Percentiles rank a stretch among this genome's conserved stretches.
These are phyloP conservation scores for Sporothrix protearum DNA, from an alignment of 2,329 filamentous ascomycete genomes.

Conservation along the genomic window DNA sequence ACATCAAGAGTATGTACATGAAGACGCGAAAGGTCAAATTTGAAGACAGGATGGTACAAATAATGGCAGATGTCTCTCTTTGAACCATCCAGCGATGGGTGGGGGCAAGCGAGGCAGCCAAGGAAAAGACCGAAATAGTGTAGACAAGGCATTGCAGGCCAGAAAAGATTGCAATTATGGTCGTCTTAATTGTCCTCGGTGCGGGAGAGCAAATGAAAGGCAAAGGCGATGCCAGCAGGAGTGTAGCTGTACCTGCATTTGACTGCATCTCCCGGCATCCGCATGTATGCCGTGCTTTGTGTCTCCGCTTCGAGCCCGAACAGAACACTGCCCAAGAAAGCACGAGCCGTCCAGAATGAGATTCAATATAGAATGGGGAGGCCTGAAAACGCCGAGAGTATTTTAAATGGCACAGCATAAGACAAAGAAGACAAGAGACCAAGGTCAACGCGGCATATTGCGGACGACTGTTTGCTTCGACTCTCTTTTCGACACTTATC, in stretches of 20 bases:
- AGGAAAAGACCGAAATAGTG: neutral
- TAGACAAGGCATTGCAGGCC: neutral
- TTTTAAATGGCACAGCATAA: neutral
- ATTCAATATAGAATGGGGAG: neutral
- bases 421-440: neutral
- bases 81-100: neutral
- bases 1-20: neutral
- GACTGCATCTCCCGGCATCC: neutral
- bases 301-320: slow-evolving; percentile 8
- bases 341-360: neutral
- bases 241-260: neutral
- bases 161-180: neutral
- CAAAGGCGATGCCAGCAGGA: neutral
- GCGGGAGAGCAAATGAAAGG: neutral
- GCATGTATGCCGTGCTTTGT: slow-evolving; percentile 1
- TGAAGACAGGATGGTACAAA: neutral
- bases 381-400: neutral
- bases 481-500: neutral
- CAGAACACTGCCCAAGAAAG: neutral
- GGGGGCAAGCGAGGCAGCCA: neutral
- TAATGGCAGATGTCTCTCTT: neutral
- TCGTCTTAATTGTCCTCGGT: neutral
- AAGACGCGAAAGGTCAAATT: neutral
- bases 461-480: neutral
- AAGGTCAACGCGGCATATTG: neutral